phyloP scores from a whole-genome alignment of 345 rosid genomes.

The Eucalyptus urophylla region DNA sequence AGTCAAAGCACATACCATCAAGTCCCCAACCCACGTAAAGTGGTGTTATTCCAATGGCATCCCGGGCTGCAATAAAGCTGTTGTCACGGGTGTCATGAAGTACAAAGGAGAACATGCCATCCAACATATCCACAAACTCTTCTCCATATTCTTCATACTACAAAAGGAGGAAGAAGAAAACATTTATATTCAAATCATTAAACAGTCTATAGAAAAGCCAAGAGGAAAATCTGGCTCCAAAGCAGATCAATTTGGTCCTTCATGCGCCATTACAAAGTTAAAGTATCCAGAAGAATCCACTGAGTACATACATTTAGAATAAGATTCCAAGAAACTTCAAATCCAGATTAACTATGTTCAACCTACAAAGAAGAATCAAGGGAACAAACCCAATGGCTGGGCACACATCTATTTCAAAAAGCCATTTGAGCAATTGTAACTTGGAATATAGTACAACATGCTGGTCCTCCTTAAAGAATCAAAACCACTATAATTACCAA shows the following conservation, averaged over 20 bases:
- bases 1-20: slow-evolving; percentile 40
- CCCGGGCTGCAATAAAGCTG: slow-evolving; percentile 89
- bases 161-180: not conserved
- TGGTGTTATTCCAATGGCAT: slow-evolving; percentile 89
- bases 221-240: not conserved
- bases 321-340: not conserved
- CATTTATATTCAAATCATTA: not conserved
- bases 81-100: slow-evolving; percentile 75
- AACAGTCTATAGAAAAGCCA: not conserved
- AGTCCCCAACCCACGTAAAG: slow-evolving; percentile 96
- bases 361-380: not conserved
- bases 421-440: not conserved
- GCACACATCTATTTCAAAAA: not conserved
- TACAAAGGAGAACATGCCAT: slow-evolving; percentile 95
- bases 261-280: not conserved
- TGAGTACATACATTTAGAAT: not conserved
- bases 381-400: not conserved
- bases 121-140: slow-evolving; percentile 81
- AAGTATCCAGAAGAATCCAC: not conserved
- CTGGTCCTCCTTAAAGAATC: not conserved
- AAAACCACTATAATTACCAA: not conserved
- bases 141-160: slow-evolving; percentile 95
- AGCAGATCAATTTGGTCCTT: not conserved
- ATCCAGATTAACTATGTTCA: not conserved
- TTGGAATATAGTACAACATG: not conserved